Base-by-base conservation (phyloP, 805 yeast genomes). In the Wickerhamomyces tratensis region DNA sequence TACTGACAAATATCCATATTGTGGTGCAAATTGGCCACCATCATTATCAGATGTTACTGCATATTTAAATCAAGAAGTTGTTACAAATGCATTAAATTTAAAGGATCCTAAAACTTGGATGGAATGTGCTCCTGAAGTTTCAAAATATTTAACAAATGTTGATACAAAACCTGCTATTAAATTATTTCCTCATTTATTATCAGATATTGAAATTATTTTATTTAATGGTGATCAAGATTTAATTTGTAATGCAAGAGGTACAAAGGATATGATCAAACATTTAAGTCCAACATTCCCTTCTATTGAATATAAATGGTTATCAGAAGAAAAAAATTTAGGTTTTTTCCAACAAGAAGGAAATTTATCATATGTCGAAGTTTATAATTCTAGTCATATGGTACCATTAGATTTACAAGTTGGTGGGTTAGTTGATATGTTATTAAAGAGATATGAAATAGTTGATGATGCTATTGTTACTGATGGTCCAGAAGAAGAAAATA, bases 21-120 rank as follows among this genome's bases (percentile, higher is more conserved):
- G 98, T 63, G 98, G 98, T 6, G 70, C 77, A 76, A 82, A 83
- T 59, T 93, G 98, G 98, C 98, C 98, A 0, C 72, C 72, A 27
- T 82, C 74, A 49, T 61, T 85, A 46, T 63, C 61, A 0, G 46
- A 62, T 37, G 78, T 83, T 3, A 61, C 68, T 1, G 70, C 74
- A 15, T 84, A 80, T 56, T 68, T 85, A 43, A 65, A 68, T 36
- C 51, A 61, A 2, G 61, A 63, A 3, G 63, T 66, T 5, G 82
- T 79, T 15, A 72, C 74, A 57, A 57, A 63, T 27, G 63, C 74
- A 15, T 62, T 85, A 49, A 77, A 84, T 59, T 57, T 83, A 49
- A 62, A 69, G 39, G 61, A 61, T 41, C 64, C 67, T 8, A 58
- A 50, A 8, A 41, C 43, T 13, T 93, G 98, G 98, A 54, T 57